These are phyloP conservation scores for Rhinocladiella similis DNA, from an alignment of 2,329 filamentous ascomycete genomes.

Conservation along the genomic window DNA sequence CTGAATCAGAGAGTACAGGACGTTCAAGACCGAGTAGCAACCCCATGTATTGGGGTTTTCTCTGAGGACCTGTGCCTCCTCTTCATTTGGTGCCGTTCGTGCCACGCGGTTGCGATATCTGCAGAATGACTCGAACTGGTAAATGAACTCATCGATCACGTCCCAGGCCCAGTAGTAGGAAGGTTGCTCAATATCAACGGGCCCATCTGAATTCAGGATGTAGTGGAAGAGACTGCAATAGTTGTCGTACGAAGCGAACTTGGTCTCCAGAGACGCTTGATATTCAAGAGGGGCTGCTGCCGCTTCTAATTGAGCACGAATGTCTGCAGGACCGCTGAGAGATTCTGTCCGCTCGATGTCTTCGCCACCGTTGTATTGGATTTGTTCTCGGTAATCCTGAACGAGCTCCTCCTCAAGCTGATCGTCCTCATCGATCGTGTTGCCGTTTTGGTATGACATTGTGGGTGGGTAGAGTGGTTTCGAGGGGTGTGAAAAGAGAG, in stretches of 20 bases:
- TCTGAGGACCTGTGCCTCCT: conserved; percentile 85
- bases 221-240: conserved; percentile 99
- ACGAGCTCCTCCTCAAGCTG: conserved; percentile 97
- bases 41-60: conserved; percentile 99
- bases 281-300: conserved; percentile 95
- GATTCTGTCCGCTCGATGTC: conserved; percentile 75
- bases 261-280: conserved; percentile 90
- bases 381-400: conserved; percentile 94
- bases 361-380: conserved; percentile 68
- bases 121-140: conserved; percentile 99
- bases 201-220: conserved; percentile 98
- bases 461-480: conserved; percentile 25
- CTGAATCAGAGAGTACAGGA: conserved; percentile 98
- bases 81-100: conserved; percentile 76
- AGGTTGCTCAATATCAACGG: conserved; percentile 92
- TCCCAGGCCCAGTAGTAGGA: conserved; percentile 99
- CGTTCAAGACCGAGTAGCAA: conserved; percentile 98
- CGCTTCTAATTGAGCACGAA: conserved; percentile 86
- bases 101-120: conserved; percentile 93
- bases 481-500: background rate
- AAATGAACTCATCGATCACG: conserved; percentile 99
- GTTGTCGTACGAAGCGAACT: conserved; percentile 98
- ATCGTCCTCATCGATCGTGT: conserved; percentile 70
- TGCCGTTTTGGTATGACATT: conserved; percentile 49
- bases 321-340: conserved; percentile 75